These are phyloP conservation scores for Geranium incanum DNA, from an alignment of 441 rosid genomes.

Conservation along the genomic window DNA sequence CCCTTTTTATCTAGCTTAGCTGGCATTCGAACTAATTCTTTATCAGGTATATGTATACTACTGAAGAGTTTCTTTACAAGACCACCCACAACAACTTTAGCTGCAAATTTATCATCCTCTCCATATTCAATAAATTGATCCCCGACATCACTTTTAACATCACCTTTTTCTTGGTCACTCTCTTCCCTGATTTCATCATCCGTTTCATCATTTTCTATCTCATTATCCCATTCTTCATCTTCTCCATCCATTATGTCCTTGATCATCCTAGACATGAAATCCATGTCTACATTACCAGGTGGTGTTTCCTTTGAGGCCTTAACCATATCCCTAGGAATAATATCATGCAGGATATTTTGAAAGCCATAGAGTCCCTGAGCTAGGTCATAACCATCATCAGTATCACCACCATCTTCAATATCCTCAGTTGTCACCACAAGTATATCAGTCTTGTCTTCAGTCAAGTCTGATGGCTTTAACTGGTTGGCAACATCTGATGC, in stretches of 20 bases:
- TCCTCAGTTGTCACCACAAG: conserved; percentile 52
- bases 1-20: conserved; percentile 66
- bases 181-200: conserved; percentile 42
- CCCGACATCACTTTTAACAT: conserved; percentile 48
- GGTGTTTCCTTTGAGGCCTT: conserved; percentile 82
- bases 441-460: conserved; percentile 54
- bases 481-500: conserved; percentile 35
- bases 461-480: conserved; percentile 35
- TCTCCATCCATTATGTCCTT: conserved; percentile 59
- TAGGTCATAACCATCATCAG: conserved; percentile 35
- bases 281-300: conserved; percentile 69
- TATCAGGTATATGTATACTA: conserved; percentile 33
- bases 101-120: conserved; percentile 56
- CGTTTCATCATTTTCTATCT: conserved; percentile 50
- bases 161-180: conserved; percentile 49
- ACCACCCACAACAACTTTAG: conserved; percentile 72
- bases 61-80: conserved; percentile 56
- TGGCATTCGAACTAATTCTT: conserved; percentile 64
- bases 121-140: conserved; percentile 46
- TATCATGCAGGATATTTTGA: conserved; percentile 66
- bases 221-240: conserved; percentile 54
- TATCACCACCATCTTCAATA: conserved; percentile 45
- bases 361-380: conserved; percentile 51
- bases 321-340: conserved; percentile 81
- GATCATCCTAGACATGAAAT: conserved; percentile 79